Evolutionary conservation across 257 asterid genomes (phyloP).

Genomic region (Solanum virginianum): DNA sequence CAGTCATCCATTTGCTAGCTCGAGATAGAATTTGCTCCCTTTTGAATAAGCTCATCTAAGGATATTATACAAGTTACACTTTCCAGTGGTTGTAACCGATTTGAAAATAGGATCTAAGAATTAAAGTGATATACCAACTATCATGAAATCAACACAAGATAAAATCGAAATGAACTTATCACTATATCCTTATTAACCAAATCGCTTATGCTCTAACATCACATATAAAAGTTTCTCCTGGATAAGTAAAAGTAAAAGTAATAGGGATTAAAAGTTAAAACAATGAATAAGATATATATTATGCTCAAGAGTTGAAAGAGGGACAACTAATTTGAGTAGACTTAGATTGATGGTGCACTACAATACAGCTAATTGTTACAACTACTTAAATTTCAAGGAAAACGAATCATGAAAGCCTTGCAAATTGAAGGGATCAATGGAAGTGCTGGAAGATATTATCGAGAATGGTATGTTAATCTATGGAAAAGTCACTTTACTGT

Average conservation of each 20-base stretch:
- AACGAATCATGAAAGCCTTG: neutral
- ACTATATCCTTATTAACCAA: too few species aligned
- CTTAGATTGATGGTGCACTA: neutral
- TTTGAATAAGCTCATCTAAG: neutral
- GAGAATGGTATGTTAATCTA: too few species aligned
- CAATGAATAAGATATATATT: too few species aligned
- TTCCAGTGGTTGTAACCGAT: neutral
- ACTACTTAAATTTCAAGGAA: neutral
- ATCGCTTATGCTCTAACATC: neutral
- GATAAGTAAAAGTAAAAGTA: too few species aligned
- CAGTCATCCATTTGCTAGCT: neutral
- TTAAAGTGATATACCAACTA: neutral
- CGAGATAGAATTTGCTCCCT: neutral
- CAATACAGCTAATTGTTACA: neutral
- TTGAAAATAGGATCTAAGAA: neutral
- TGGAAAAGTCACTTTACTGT: too few species aligned
- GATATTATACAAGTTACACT: neutral
- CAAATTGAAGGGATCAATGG: neutral
- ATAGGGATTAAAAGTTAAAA: too few species aligned
- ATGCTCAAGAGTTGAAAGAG: too few species aligned
- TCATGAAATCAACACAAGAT: too few species aligned
- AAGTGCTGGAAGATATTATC: too few species aligned
- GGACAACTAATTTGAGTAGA: neutral
- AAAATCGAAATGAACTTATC: too few species aligned
- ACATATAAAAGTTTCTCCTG: neutral